Conservation (phyloP, 768 basidiomycete species). For the Chalciporus chontae region DNA sequence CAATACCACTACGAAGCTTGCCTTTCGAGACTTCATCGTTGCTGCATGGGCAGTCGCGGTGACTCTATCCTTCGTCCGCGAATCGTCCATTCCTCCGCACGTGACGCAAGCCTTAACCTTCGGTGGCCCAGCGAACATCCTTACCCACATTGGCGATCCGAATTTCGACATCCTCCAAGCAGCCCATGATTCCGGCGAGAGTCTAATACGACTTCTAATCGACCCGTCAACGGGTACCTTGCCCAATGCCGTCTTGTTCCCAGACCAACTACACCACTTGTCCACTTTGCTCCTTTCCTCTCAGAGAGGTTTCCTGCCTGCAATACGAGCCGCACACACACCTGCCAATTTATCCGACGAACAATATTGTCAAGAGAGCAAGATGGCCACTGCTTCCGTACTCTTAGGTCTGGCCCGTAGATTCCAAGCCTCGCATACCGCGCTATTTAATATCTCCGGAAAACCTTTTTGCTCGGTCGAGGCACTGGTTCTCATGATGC, state of each 20-base stretch:
- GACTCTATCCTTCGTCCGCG: constrained; percentile 25
- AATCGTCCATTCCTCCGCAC: constrained; percentile 18
- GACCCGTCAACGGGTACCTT: constrained; percentile 36
- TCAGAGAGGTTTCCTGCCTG: constrained; percentile 32
- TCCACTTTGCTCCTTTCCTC: constrained; percentile 36
- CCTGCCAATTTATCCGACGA: constrained; percentile 26
- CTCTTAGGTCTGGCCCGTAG: constrained; percentile 45
- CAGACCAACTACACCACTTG: constrained; percentile 36
- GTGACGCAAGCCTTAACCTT: constrained; percentile 19
- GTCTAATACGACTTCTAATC: constrained; percentile 32
- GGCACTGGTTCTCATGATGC: constrained; percentile 41
- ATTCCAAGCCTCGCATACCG: constrained; percentile 33
- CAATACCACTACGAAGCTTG: constrained; percentile 20
- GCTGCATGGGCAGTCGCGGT: constrained; percentile 37
- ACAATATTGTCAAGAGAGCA: constrained; percentile 22
- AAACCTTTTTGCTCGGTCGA: constrained; percentile 32
- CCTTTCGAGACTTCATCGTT: constrained; percentile 37
- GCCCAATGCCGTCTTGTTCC: constrained; percentile 40
- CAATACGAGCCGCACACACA: constrained; percentile 25
- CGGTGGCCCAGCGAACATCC: constrained; percentile 20
- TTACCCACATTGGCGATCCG: constrained; percentile 28
- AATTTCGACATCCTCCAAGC: constrained; percentile 34
- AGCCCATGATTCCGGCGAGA: constrained; percentile 33
- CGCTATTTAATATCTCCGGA: constrained; percentile 21
- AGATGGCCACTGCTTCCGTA: constrained; percentile 36